These are phyloP conservation scores for Pseudonectria buxi DNA, from an alignment of 2,329 filamentous ascomycete species.

Conservation along the genomic window DNA sequence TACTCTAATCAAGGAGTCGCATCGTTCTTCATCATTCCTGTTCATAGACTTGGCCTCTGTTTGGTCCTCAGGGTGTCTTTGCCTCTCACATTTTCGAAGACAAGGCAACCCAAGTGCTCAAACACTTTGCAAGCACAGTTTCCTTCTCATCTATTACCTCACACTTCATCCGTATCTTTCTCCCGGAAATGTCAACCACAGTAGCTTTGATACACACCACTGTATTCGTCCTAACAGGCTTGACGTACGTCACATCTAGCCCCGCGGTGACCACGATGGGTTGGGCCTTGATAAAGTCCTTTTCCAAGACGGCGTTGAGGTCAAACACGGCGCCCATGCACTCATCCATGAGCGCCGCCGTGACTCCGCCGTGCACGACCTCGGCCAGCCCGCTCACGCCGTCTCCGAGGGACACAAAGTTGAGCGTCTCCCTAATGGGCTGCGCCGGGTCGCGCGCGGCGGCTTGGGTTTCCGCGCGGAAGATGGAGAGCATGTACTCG, in stretches of 20 bases:
- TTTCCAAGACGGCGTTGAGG: constrained; percentile 28
- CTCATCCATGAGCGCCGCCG: constrained; percentile 31
- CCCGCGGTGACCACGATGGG: constrained; percentile 27
- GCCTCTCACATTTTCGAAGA: constrained; percentile 21
- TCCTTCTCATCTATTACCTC: constrained; percentile 26
- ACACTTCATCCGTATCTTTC: constrained; percentile 27
- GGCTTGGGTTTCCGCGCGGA: constrained; percentile 21
- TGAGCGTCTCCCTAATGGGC: constrained; percentile 22
- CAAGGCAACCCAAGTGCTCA: constrained; percentile 28
- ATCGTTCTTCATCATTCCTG: no score
- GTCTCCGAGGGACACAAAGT: constrained; percentile 27
- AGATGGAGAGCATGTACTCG: constrained; percentile 29
- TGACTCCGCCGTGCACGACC: constrained; percentile 31
- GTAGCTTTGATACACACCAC: constrained; percentile 26
- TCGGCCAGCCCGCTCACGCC: constrained; percentile 28
- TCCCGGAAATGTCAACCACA: constrained; percentile 26
- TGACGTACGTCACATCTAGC: constrained; percentile 29
- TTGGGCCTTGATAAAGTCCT: constrained; percentile 21
- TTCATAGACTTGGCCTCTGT: no score
- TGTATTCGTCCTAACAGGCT: constrained; percentile 23
- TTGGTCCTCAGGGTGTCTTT: no score
- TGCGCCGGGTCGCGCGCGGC: constrained; percentile 17
- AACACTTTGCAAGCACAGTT: constrained; percentile 22
- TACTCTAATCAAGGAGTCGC: no score
- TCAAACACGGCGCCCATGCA: constrained; percentile 30